Base-by-base conservation (phyloP, 306 rosid genomes). In the Casuarina cunninghamiana region DNA sequence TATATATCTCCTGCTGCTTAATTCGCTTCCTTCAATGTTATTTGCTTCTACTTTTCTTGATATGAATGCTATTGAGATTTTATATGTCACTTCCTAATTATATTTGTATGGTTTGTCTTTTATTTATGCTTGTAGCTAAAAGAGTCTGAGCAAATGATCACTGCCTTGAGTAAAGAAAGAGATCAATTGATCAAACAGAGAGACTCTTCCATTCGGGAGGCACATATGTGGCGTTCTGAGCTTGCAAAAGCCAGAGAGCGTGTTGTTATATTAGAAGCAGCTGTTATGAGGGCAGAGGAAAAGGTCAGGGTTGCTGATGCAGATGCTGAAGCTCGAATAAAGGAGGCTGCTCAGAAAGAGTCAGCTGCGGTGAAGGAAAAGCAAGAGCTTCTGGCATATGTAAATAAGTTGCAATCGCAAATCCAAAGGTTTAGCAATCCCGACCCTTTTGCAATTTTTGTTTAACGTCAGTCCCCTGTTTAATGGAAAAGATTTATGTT, bases 241-340 rank as follows among this genome's bases (percentile, higher is more conserved):
- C 94, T 96, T 57, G 99, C 88, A 43, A 96, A 96, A 91, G 97
- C 98, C 78, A 90, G 99, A 82, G 99, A 96, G 71, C 92, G 87
- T 70, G 97, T 74, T 35, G 98, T 91, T 76, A 91, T 93, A 76
- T 86, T 85, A 82, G 99, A 96, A 91, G 99, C 91, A 68, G 81
- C 93, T 62, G 91, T 93, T 26, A 90, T 90, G 80, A 85, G 98
- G 78, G 97, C 98, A 0, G 98, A 96, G 76, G 99, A 96, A 84
- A 96, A 90, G 86, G 94, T 88, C 70, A 91, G 98, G 88, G 90
- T 90, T 81, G 84, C 93, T 0, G 97, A 86, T 83, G 93, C 93
- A 75, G 85, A 84, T 75, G 91, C 97, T 55, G 94, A 88, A 84
- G 77, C 91, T 77, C 89, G 90, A 89, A 86, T 86, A 87, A 96